A percentile compares a stretch with the other conserved stretches of the same genome.
phyloP scores from a whole-genome alignment of 176 grass and related monocot species.

The Leersia perrieri region DNA sequence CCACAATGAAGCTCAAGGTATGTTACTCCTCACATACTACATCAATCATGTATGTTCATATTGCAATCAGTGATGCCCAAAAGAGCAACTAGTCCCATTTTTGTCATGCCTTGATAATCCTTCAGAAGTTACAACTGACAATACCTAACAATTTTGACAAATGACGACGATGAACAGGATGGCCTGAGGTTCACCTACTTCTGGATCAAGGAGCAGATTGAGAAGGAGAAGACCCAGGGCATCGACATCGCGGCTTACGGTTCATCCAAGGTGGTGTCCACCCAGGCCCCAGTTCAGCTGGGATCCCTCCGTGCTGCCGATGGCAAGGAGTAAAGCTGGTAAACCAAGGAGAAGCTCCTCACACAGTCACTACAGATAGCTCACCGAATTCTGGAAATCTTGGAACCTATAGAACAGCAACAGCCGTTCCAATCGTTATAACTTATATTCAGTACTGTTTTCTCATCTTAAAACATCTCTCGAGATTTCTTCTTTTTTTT shows the following conservation, averaged over 20 bases:
- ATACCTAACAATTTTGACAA: background rate
- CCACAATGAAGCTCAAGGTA: slow-evolving; percentile 88
- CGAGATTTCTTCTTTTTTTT: background rate
- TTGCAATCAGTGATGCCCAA: no score
- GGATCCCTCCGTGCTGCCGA: slow-evolving; percentile 79
- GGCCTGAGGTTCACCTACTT: slow-evolving; percentile 81
- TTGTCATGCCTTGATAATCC: background rate
- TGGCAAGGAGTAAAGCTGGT: slow-evolving; percentile 55
- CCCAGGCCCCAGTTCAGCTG: slow-evolving; percentile 72
- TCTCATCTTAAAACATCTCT: background rate
- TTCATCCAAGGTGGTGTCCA: slow-evolving; percentile 72
- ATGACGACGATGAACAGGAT: slow-evolving; percentile 29
- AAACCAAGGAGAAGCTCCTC: background rate
- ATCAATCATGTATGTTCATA: background rate
- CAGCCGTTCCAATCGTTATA: background rate
- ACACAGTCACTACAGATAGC: background rate
- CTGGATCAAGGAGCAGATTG: slow-evolving; percentile 90
- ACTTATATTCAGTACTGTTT: background rate
- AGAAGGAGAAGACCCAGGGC: slow-evolving; percentile 62
- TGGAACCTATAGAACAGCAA: background rate
- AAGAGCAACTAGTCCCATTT: background rate
- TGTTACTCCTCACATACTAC: background rate
- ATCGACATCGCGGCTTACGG: slow-evolving; percentile 47
- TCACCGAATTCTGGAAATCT: background rate
- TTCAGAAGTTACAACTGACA: background rate